phyloP scores from a whole-genome alignment of 2,329 filamentous ascomycete species.

The Trichophyton benhamiae region DNA sequence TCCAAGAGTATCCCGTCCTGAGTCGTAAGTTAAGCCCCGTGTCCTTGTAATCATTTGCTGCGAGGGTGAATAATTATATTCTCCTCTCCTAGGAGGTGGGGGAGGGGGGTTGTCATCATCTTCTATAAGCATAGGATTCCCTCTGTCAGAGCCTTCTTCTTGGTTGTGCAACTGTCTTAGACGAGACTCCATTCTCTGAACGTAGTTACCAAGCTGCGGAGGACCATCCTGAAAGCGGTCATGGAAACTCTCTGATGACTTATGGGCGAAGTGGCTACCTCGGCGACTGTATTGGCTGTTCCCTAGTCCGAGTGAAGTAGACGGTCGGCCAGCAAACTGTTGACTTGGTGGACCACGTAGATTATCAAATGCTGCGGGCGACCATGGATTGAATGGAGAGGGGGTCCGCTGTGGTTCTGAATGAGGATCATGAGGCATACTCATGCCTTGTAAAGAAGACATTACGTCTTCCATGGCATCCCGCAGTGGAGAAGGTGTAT shows the following conservation, averaged over 20 bases:
- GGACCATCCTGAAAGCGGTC: conserved; percentile 45
- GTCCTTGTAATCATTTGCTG: conserved; percentile 27
- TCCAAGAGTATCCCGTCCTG: conserved; percentile 56
- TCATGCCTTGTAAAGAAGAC: conserved; percentile 83
- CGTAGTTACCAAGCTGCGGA: conserved; percentile 71
- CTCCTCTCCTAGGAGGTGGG: conserved; percentile 47
- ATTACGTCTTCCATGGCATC: conserved; percentile 98
- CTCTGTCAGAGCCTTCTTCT: conserved; percentile 31
- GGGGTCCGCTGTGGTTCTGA: conserved; percentile 42
- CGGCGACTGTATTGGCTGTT: conserved; percentile 34
- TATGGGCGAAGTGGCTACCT: conserved; percentile 46
- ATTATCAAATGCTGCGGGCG: conserved; percentile 69
- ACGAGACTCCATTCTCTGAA: conserved; percentile 80
- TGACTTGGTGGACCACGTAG: conserved; percentile 26
- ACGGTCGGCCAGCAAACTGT: conserved; percentile 40
- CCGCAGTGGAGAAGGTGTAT: conserved; percentile 81
- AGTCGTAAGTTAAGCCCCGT: conserved; percentile 50
- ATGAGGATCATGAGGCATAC: conserved; percentile 43
- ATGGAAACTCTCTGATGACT: conserved; percentile 35
- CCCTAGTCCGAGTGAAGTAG: conserved; percentile 62
- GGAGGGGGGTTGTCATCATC: conserved; percentile 44
- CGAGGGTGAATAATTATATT: conserved; percentile 21
- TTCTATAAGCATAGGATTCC: conserved; percentile 36
- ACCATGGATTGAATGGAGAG: conserved; percentile 62
- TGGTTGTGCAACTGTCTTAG: conserved; percentile 56